Percentiles rank a stretch among this genome's conserved stretches.
Evolutionary conservation across 2,329 filamentous ascomycete genomes (phyloP).

Genomic region (Sphaceloma murrayae): DNA sequence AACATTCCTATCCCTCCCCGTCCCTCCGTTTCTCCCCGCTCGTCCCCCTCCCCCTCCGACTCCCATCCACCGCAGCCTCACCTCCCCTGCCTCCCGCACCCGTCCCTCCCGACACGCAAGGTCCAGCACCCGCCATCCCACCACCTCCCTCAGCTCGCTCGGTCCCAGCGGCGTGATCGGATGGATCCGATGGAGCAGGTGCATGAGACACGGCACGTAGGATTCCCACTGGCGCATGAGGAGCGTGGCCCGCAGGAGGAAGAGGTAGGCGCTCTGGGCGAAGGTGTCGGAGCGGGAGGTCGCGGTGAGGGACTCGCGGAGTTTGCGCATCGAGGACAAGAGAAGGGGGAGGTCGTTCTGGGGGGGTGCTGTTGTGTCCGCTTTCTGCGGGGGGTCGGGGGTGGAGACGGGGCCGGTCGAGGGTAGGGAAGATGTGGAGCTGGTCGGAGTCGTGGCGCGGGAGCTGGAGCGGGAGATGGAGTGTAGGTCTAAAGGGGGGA

Average conservation of each 20-base stretch:
- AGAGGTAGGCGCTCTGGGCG: conserved; percentile 80
- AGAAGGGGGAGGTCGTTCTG: conserved; percentile 64
- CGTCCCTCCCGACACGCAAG: conserved; percentile 75
- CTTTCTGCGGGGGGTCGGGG: conserved; percentile 15
- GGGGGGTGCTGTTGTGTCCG: too few relatives aligned
- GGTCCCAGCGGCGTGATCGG: conserved; percentile 53
- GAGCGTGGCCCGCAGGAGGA: conserved; percentile 77
- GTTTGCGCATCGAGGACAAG: conserved; percentile 76
- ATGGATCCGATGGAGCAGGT: conserved; percentile 67
- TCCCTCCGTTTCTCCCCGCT: conserved; percentile 62
- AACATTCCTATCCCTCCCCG: conserved; percentile 58
- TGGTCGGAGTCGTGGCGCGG: background rate
- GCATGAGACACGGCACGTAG: conserved; percentile 77
- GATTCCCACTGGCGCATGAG: conserved; percentile 74
- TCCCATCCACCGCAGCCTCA: conserved; percentile 47
- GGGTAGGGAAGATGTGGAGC: background rate
- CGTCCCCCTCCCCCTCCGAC: conserved; percentile 58
- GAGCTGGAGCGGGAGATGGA: conserved; percentile 1
- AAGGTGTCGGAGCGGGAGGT: conserved; percentile 69
- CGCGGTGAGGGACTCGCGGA: conserved; percentile 81
- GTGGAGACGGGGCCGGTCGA: conserved; percentile 9
- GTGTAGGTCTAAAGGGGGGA: conserved; percentile 12
- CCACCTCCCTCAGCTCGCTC: conserved; percentile 68
- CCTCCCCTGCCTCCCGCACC: conserved; percentile 60
- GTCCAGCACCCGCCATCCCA: conserved; percentile 75